Conservation (phyloP, 176 grass and related monocot species). For the Hyparrhenia diplandra region DNA sequence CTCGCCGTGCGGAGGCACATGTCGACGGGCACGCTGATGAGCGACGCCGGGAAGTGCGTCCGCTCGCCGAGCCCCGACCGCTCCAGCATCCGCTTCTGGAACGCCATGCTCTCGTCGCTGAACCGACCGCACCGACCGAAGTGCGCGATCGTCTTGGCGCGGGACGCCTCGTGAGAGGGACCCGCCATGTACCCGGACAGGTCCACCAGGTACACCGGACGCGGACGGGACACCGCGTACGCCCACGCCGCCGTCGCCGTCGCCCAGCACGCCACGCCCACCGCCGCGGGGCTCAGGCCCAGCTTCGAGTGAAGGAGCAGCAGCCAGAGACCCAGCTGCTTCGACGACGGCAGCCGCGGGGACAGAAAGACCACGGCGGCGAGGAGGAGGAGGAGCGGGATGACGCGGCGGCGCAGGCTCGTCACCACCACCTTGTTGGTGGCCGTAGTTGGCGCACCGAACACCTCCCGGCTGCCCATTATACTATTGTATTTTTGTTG, state of each 20-base stretch:
- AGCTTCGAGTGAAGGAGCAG: too few relatives aligned
- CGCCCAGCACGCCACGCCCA: neutral
- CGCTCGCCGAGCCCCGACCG: conserved; percentile 68
- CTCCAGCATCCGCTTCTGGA: conserved; percentile 93
- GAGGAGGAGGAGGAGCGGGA: neutral
- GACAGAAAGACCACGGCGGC: neutral
- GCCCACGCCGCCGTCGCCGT: conserved; percentile 9
- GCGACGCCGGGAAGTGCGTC: conserved; percentile 77
- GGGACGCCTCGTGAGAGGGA: conserved; percentile 37
- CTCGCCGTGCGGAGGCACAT: conserved; percentile 52
- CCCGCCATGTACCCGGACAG: conserved; percentile 47
- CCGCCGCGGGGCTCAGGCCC: neutral
- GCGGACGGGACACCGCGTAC: conserved; percentile 37
- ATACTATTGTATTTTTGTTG: neutral
- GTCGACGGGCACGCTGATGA: conserved; percentile 49
- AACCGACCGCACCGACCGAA: conserved; percentile 49
- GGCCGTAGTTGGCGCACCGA: neutral
- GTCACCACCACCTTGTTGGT: neutral
- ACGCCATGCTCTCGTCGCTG: conserved; percentile 62
- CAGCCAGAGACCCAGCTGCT: too few relatives aligned
- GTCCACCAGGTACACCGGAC: conserved; percentile 71
- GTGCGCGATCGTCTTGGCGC: conserved; percentile 58
- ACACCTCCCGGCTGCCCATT: neutral
- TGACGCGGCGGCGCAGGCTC: neutral
- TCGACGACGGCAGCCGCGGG: neutral